phyloP scores from a whole-genome alignment of 441 rosid genomes.

The Arabidopsis lyrata region DNA sequence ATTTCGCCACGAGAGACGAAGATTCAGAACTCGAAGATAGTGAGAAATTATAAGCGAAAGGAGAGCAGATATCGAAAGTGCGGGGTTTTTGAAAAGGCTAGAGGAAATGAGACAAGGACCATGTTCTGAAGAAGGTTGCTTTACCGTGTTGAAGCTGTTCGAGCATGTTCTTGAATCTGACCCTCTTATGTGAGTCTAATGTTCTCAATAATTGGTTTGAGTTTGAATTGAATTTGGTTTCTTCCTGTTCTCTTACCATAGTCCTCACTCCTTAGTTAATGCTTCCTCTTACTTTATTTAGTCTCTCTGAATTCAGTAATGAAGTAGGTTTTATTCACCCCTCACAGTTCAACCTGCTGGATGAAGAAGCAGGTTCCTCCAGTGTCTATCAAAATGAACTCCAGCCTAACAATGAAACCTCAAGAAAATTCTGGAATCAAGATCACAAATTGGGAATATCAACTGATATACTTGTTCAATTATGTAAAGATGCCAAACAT shows the following conservation, averaged over 20 bases:
- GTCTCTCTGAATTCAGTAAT: constrained; percentile 54
- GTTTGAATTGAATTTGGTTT: neutral
- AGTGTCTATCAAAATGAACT: neutral
- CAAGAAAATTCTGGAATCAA: constrained; percentile 63
- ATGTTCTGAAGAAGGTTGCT: constrained; percentile 34
- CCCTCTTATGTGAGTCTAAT: constrained; percentile 67
- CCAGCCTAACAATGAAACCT: constrained; percentile 32
- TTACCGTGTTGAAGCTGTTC: constrained; percentile 59
- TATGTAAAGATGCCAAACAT: constrained; percentile 67
- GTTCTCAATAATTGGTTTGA: too few species aligned
- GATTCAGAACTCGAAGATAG: too few species aligned
- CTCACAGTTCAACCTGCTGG: constrained; percentile 67
- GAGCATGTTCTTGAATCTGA: constrained; percentile 73
- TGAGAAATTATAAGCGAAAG: too few species aligned
- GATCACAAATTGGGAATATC: constrained; percentile 92
- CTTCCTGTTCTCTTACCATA: neutral
- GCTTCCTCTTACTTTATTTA: neutral
- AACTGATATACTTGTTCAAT: constrained; percentile 55
- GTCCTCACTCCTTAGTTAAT: too few species aligned
- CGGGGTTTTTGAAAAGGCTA: too few species aligned
- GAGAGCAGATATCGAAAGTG: too few species aligned
- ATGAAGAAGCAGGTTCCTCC: constrained; percentile 47
- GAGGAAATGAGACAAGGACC: too few species aligned
- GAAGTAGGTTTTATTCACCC: constrained; percentile 91
- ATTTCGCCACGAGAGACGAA: too few species aligned